A percentile compares a stretch with the other conserved stretches of the same genome.
Evolutionary conservation across 352 stramenopile genomes (phyloP).

Genomic region (Pythium brassicae): DNA sequence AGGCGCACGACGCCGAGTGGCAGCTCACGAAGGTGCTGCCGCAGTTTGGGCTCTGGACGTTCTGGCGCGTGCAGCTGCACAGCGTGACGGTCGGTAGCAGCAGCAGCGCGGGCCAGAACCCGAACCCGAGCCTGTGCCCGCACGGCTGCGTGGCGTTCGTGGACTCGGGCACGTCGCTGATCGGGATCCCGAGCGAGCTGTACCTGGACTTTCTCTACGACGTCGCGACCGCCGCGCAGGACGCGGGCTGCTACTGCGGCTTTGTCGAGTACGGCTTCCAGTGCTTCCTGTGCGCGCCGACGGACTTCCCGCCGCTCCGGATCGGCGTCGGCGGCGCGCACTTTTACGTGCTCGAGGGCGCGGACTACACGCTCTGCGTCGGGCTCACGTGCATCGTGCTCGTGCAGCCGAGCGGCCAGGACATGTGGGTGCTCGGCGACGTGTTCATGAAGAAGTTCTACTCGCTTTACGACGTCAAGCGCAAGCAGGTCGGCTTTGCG

Average conservation of each 20-base stretch:
- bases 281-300: slow-evolving; percentile 65
- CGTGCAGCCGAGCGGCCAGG: slow-evolving; percentile 69
- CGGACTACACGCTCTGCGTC: slow-evolving; percentile 79
- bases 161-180: slow-evolving; percentile 96
- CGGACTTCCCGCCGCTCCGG: slow-evolving; percentile 60
- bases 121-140: slow-evolving; percentile 32
- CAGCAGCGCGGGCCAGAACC: no score
- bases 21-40: slow-evolving; percentile 68
- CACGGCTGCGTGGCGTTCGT: slow-evolving; percentile 89
- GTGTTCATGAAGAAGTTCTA: slow-evolving; percentile 97
- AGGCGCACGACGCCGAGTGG: slow-evolving; percentile 42
- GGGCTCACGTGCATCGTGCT: slow-evolving; percentile 37
- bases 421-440: slow-evolving; percentile 97
- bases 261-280: slow-evolving; percentile 81
- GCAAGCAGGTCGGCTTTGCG: slow-evolving; percentile 87
- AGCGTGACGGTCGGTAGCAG: slow-evolving; percentile 48
- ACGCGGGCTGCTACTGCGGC: slow-evolving; percentile 66
- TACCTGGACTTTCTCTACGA: slow-evolving; percentile 75
- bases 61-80: slow-evolving; percentile 73
- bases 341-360: slow-evolving; percentile 63
- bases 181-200: slow-evolving; percentile 87
- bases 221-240: slow-evolving; percentile 56
- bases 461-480: slow-evolving; percentile 80
- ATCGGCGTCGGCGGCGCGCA: slow-evolving; percentile 58
- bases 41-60: slow-evolving; percentile 82